Evolutionary conservation across 306 rosid genomes (phyloP), one percentile per base, ranked within the genome.

Genomic region (Prosopis cineraria): DNA sequence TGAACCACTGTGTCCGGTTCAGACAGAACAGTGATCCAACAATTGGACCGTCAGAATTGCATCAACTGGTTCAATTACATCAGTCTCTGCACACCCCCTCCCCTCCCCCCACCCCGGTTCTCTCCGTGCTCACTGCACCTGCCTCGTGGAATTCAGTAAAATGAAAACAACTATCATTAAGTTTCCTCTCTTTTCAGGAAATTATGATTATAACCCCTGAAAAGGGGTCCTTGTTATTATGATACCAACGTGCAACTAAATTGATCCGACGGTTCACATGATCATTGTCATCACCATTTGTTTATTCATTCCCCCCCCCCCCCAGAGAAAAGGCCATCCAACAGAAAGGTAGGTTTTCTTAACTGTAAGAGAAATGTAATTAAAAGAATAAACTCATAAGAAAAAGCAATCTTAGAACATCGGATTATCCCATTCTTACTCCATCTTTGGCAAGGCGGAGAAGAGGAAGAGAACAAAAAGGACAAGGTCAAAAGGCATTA

Each of bases 401-500:
- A 69, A 66, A 87, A 85, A 81, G 81, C 86, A 83, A 75, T 68
- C 85, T 83, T 83, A 82, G 83, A 88, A 83, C 85, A 83, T 84
- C 78, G 90, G 86, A 88, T 86, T 83, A 81, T 88, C 90, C 84
- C 80, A 68, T 81, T 85, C 81, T 84, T 79, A 75, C 87, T 88
- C 83, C 85, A 84, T 82, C 89, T 47, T 70, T 81, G 66, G 79
- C 82, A 75, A 82, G 84, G 70, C 71, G 53, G 82, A 75, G 91
- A 82, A 85, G 75, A 82, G 76, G 78, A 78, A 68, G 45, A 76
- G 62, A 81, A 72, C 78, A 77, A 85, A 80, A 72, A 44, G 30
- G 9, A 78, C 68, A 86, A 83, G 36, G 45, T 17, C 37, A 37
- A 60, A 60, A 22, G 10, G 10, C 44, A 77, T 12, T 3, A 55